Evolutionary conservation across 768 basidiomycete genomes (phyloP).

Genomic region (Hericium coralloides): DNA sequence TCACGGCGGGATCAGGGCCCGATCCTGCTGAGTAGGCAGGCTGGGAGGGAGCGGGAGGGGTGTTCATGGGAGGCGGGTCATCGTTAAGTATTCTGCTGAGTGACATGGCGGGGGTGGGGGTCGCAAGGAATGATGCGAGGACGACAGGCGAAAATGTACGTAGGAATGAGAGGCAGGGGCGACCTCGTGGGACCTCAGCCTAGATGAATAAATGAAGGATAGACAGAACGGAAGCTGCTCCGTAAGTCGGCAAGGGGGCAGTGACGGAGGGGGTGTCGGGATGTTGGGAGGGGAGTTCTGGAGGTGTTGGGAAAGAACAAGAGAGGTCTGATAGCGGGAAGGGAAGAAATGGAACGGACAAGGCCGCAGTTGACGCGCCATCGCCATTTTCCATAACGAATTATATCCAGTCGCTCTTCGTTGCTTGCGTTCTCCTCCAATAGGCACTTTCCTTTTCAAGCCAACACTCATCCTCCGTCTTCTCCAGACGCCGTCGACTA

Average conservation of each 20-base stretch:
- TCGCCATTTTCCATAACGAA: slow-evolving; percentile 3
- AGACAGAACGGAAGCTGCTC: not conserved
- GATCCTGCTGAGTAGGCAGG: slow-evolving; percentile 18
- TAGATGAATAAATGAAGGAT: not conserved
- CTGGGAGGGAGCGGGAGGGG: slow-evolving; percentile 22
- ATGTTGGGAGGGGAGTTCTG: not conserved
- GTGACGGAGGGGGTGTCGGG: not conserved
- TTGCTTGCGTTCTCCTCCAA: not conserved
- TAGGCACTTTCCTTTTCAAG: slow-evolving; percentile 13
- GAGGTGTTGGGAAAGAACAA: not conserved
- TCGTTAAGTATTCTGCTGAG: slow-evolving; percentile 28
- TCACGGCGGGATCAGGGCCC: slow-evolving; percentile 2
- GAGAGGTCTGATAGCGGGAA: not conserved
- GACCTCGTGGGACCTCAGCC: slow-evolving; percentile 10
- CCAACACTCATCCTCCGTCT: not conserved
- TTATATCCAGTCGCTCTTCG: slow-evolving; percentile 1
- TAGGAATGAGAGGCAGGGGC: not conserved
- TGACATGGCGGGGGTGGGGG: slow-evolving; percentile 11
- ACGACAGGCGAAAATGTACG: not conserved
- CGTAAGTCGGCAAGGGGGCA: not conserved
- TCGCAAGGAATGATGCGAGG: not conserved
- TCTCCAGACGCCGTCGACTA: not conserved
- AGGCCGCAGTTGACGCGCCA: slow-evolving; percentile 10
- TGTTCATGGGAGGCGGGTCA: slow-evolving; percentile 33
- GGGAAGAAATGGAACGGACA: slow-evolving; percentile 5